Conservation (phyloP, 139 green algal genomes). For the Chlorella sp. region DNA sequence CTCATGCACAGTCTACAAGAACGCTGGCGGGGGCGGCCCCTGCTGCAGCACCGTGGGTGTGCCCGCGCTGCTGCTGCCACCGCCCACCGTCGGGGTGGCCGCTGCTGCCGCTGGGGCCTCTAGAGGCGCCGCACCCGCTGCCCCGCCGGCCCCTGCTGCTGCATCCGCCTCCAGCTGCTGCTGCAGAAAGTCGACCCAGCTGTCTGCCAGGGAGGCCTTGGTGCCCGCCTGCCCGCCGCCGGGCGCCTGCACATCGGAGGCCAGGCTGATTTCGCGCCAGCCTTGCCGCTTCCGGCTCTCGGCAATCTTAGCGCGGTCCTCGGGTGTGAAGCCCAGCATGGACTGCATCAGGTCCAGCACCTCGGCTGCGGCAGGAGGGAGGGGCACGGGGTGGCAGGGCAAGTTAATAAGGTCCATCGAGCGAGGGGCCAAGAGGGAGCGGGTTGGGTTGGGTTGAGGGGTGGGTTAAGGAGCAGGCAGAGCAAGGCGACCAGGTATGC, state of each 20-base stretch:
- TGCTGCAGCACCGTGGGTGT: neutral
- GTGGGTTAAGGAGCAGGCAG: no score
- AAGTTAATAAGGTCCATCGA: no score
- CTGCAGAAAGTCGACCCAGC: conserved; percentile 47
- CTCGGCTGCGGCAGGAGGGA: conserved; percentile 5
- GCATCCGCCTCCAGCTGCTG: conserved; percentile 35
- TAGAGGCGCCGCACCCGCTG: neutral
- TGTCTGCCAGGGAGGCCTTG: conserved; percentile 29
- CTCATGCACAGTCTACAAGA: no score
- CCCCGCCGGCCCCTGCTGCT: neutral
- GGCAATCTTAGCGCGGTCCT: conserved; percentile 28
- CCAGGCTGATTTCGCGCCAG: conserved; percentile 4
- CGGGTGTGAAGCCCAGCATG: conserved; percentile 45
- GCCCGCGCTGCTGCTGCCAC: neutral
- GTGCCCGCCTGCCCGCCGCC: neutral
- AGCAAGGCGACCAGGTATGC: no score
- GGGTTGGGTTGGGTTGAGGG: no score
- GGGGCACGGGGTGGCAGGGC: no score
- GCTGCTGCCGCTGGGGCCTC: neutral
- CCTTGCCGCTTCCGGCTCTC: conserved; percentile 23
- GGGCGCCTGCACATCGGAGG: conserved; percentile 1
- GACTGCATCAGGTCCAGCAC: conserved; percentile 38
- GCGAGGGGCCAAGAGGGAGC: no score
- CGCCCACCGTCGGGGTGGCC: neutral
- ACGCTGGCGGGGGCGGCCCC: neutral